Evolutionary conservation across 1,284 basidiomycete species (phyloP).

Genomic region (Tremellales sp.): DNA sequence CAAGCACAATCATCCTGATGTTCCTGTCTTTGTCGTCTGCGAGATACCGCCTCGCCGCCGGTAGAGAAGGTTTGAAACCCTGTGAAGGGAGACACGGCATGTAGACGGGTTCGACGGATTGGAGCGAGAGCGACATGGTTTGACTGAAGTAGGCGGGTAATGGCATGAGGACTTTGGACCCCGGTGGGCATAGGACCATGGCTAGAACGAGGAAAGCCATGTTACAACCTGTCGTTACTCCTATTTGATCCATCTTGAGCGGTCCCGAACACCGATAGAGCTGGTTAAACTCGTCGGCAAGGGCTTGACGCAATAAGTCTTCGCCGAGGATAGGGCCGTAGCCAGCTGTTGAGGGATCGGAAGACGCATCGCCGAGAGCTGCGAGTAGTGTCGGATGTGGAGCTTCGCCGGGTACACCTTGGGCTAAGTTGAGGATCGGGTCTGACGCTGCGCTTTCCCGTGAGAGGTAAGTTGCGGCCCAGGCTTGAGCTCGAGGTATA

Average conservation of each 20-base stretch:
- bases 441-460: slow-evolving; percentile 21
- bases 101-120: slow-evolving; percentile 61
- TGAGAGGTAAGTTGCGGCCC: slow-evolving; percentile 56
- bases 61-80: slow-evolving; percentile 59
- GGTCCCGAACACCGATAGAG: slow-evolving; percentile 54
- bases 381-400: slow-evolving; percentile 58
- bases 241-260: slow-evolving; percentile 8
- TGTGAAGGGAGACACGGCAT: slow-evolving; percentile 58
- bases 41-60: slow-evolving; percentile 27
- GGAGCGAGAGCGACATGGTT: slow-evolving; percentile 69
- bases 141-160: slow-evolving; percentile 80
- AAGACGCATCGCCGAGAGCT: slow-evolving; percentile 54
- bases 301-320: slow-evolving; percentile 54
- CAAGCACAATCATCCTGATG: slow-evolving; percentile 64
- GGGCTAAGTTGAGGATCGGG: slow-evolving; percentile 70
- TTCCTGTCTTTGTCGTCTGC: background rate
- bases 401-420: slow-evolving; percentile 63
- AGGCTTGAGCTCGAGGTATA: slow-evolving; percentile 65
- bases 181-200: slow-evolving; percentile 60
- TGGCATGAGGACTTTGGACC: slow-evolving; percentile 68
- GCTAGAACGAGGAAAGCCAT: slow-evolving; percentile 45
- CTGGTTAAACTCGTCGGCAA: slow-evolving; percentile 62
- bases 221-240: slow-evolving; percentile 47
- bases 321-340: slow-evolving; percentile 71
- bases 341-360: slow-evolving; percentile 53